phyloP scores from a whole-genome alignment of 192 early-diverging fungal genomes.

The Linnemannia elongata region DNA sequence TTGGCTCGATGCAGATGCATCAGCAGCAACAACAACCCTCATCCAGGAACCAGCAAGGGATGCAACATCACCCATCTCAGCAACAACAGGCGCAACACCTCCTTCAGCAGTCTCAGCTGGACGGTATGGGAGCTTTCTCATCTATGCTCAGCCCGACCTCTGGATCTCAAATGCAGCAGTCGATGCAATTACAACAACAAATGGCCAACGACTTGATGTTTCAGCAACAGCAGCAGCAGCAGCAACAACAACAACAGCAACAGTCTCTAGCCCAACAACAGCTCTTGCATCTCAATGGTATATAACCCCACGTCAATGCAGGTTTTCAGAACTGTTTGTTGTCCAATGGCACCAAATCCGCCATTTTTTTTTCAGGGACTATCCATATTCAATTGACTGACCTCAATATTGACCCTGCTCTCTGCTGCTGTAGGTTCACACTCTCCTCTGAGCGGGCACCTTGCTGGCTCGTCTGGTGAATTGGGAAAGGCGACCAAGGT shows the following conservation, averaged over 20 bases:
- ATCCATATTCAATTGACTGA: neutral
- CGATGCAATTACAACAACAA: conserved; percentile 50
- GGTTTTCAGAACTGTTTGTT: neutral
- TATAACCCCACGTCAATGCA: neutral
- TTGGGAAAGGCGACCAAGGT: conserved; percentile 46
- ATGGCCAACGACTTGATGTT: conserved; percentile 52
- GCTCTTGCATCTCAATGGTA: conserved; percentile 49
- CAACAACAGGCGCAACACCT: conserved; percentile 42
- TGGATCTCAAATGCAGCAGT: conserved; percentile 54
- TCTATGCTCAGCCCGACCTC: conserved; percentile 32
- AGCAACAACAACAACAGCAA: conserved; percentile 20
- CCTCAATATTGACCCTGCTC: conserved; percentile 21
- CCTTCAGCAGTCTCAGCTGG: conserved; percentile 35
- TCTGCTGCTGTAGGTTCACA: conserved; percentile 33
- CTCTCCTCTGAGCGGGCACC: conserved; percentile 32
- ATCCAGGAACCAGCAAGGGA: conserved; percentile 34
- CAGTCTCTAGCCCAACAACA: conserved; percentile 42
- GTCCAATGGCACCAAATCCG: neutral
- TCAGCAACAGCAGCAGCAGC: conserved; percentile 29
- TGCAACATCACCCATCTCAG: conserved; percentile 41
- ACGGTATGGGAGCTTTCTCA: conserved; percentile 39
- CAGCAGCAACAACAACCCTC: conserved; percentile 53
- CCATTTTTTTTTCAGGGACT: neutral
- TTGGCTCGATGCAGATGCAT: conserved; percentile 46
- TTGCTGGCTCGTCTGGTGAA: conserved; percentile 28